Percentiles rank a stretch among this genome's conserved stretches.
phyloP scores from a whole-genome alignment of 2,329 filamentous ascomycete species.

The Neurospora sp. region DNA sequence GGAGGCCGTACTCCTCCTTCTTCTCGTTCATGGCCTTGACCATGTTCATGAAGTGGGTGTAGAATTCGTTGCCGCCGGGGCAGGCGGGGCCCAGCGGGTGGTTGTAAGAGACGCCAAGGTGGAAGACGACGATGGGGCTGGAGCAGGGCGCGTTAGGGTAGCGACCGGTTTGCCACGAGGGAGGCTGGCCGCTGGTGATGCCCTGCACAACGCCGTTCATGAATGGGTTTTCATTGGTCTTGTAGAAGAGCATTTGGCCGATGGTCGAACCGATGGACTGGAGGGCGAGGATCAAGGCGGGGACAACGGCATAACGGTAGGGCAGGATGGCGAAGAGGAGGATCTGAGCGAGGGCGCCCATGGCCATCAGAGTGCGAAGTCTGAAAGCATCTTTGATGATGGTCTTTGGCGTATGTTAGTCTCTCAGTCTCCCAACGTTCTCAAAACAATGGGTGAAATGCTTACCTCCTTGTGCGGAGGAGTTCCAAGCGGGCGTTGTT shows the following conservation, averaged over 20 bases:
- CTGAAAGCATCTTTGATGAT: constrained; percentile 27
- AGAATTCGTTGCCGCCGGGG: constrained; percentile 32
- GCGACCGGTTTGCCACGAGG: constrained; percentile 8
- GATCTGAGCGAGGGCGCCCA: constrained; percentile 27
- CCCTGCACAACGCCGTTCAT: constrained; percentile 22
- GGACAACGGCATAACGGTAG: constrained; percentile 25
- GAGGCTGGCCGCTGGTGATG: constrained; percentile 26
- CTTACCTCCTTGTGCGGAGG: not conserved
- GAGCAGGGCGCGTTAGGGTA: constrained; percentile 21
- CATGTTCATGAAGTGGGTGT: constrained; percentile 30
- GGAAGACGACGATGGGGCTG: constrained; percentile 31
- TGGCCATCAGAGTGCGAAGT: constrained; percentile 22
- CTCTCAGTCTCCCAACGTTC: not conserved
- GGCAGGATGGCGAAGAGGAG: constrained; percentile 25
- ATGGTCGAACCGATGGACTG: constrained; percentile 23
- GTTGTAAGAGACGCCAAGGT: constrained; percentile 35
- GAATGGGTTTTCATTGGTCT: constrained; percentile 15
- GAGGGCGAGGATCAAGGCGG: constrained; percentile 21
- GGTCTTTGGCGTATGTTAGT: not conserved
- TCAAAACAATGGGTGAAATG: not conserved
- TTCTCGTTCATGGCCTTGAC: constrained; percentile 24
- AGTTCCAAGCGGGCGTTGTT: not conserved
- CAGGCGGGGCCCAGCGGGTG: constrained; percentile 39
- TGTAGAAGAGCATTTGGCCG: constrained; percentile 13
- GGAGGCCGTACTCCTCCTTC: constrained; percentile 35